Percentiles rank a stretch among this genome's conserved stretches.
These are phyloP conservation scores for Borealophlyctis nickersoniae DNA, from an alignment of 192 early-diverging fungal species.

Conservation along the genomic window DNA sequence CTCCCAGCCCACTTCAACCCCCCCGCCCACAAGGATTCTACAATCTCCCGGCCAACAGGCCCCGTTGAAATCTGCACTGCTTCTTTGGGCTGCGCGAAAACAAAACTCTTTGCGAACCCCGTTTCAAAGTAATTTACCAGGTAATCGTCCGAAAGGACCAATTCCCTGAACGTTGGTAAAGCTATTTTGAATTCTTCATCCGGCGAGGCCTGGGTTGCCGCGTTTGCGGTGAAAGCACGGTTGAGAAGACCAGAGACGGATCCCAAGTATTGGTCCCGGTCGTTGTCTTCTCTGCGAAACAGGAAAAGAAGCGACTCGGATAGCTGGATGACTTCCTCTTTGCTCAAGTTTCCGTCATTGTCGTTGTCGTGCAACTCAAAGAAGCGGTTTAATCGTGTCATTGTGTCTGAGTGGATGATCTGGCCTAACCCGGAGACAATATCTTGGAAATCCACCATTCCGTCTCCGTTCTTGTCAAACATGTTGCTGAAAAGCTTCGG, in stretches of 20 bases:
- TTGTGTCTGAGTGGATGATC: slow-evolving; percentile 72
- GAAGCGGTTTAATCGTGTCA: slow-evolving; percentile 74
- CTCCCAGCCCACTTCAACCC: slow-evolving; percentile 36
- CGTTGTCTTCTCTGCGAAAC: slow-evolving; percentile 52
- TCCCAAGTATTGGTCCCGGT: slow-evolving; percentile 56
- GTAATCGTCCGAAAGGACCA: slow-evolving; percentile 80
- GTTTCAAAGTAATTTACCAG: slow-evolving; percentile 81
- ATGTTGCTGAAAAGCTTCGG: slow-evolving; percentile 41
- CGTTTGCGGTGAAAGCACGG: slow-evolving; percentile 57
- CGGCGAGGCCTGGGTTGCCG: slow-evolving; percentile 31
- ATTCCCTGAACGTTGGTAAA: slow-evolving; percentile 68
- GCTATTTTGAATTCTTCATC: slow-evolving; percentile 31
- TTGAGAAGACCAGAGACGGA: slow-evolving; percentile 60
- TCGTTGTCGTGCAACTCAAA: slow-evolving; percentile 79
- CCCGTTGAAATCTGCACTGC: slow-evolving; percentile 32
- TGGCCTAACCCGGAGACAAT: slow-evolving; percentile 74
- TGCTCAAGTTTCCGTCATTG: slow-evolving; percentile 58
- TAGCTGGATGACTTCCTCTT: slow-evolving; percentile 78
- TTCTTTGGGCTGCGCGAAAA: slow-evolving; percentile 51
- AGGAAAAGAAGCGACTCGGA: slow-evolving; percentile 85
- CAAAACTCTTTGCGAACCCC: slow-evolving; percentile 60
- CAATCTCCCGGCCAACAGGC: slow-evolving; percentile 38
- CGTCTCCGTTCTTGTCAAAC: slow-evolving; percentile 53
- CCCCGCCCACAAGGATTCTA: slow-evolving; percentile 38
- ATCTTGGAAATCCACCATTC: slow-evolving; percentile 71